Evolutionary conservation across 139 green algal species (phyloP), one percentile per base, ranked within the genome.

Genomic region (Chlorokybus atmophyticus): DNA sequence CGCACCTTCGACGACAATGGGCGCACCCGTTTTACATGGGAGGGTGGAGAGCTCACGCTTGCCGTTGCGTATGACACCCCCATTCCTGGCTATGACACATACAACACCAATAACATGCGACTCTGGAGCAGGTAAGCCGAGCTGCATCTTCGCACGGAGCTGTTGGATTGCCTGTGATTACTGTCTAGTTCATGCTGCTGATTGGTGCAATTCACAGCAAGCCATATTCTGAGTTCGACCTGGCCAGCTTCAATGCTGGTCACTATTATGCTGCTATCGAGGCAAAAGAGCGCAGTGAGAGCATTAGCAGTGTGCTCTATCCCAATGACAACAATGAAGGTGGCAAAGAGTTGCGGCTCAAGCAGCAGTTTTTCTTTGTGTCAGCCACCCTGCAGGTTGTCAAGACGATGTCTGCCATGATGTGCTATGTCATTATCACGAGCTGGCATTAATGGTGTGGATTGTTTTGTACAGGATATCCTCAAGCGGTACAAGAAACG

Each of bases 291-390:
- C 70, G 78, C n/a, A 84, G 87, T 8, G 87, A 93, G 61, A 80
- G 76, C 63, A 95, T 99, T 75, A 85, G 69, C 40, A 81, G 79
- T 1, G 92, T 99, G 76, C 77, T 99, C 32, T 99, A 99, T 79
- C 92, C 92, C 56, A 93, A 96, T 55, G 92, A 99, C 81, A 75
- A 80, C 55, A 95, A 83, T 21, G 93, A 93, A 54, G 83, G 94
- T 74, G 92, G 91, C 71, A 94, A 94, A 71, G 86, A 94, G 83
- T 78, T 99, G 68, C 82, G 91, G 31, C 81, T 99, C 24, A 96
- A 96, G 75, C 91, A 99, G 79, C 92, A 99, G 81, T 84, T 94
- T 81, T 99, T 99, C 78, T 95, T 99, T 66, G 85, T 94, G 14
- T 86, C 69, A 10, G 87, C 90, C 39, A 94, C 90, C 4, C 78